These are phyloP conservation scores for Cyberlindnera mississippiensis DNA, from an alignment of 805 yeast species.

Conservation along the genomic window DNA sequence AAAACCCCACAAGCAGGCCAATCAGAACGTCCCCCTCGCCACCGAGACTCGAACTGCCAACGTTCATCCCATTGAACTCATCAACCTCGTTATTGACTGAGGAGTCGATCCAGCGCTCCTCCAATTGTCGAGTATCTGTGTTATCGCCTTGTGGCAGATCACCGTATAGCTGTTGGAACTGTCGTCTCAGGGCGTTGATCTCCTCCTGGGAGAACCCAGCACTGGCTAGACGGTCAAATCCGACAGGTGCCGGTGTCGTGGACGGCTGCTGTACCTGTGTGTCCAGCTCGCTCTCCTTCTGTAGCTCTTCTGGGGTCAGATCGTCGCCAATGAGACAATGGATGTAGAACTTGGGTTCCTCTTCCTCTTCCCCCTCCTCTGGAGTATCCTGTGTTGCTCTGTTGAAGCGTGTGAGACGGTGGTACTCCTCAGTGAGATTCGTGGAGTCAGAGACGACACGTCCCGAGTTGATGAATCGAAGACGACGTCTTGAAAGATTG, in stretches of 20 bases:
- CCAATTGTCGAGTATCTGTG: conserved; percentile 60
- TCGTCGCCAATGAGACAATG: conserved; percentile 79
- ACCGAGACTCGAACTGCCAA: conserved; percentile 35
- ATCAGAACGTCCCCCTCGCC: conserved; percentile 64
- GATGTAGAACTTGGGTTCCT: conserved; percentile 46
- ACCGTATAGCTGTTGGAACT: conserved; percentile 70
- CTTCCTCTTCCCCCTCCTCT: conserved; percentile 7
- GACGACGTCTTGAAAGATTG: conserved; percentile 38
- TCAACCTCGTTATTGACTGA: conserved; percentile 49
- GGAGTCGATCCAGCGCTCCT: conserved; percentile 86
- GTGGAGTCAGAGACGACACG: conserved; percentile 55
- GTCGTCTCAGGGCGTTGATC: conserved; percentile 64
- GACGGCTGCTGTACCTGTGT: conserved; percentile 43
- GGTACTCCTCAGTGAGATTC: conserved; percentile 48
- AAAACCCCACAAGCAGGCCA: conserved; percentile 71
- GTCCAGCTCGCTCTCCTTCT: conserved; percentile 57
- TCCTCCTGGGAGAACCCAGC: conserved; percentile 85
- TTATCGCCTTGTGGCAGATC: conserved; percentile 28
- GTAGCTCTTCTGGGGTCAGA: conserved; percentile 49
- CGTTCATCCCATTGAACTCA: conserved; percentile 43
- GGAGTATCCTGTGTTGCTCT: no score
- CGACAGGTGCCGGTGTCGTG: conserved; percentile 67
- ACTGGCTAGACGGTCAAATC: conserved; percentile 77
- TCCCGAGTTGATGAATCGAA: conserved; percentile 68
- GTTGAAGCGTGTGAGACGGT: conserved; percentile 26